Evolutionary conservation across 2,329 filamentous ascomycete species (phyloP).

Genomic region (Ascochyta koolunga): DNA sequence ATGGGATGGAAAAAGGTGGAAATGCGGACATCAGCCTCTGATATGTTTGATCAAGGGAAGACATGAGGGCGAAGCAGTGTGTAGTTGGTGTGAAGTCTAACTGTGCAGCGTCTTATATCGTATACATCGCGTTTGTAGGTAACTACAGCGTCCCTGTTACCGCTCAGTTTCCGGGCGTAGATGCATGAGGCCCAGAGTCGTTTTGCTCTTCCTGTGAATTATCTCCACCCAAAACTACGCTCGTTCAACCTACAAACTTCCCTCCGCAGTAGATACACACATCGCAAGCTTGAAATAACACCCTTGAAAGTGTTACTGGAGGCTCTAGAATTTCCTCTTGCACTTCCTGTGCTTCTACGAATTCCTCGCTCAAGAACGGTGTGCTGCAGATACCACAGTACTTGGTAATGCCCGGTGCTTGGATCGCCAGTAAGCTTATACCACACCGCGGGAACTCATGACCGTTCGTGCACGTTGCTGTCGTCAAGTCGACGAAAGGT

Average conservation of each 20-base stretch:
- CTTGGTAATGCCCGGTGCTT: slow-evolving; percentile 60
- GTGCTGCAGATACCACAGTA: slow-evolving; percentile 59
- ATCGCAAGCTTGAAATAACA: slow-evolving; percentile 45
- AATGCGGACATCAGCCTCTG: too few species aligned
- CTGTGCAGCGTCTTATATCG: too few species aligned
- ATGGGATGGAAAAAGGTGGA: too few species aligned
- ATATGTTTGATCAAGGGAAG: too few species aligned
- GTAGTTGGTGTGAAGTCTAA: too few species aligned
- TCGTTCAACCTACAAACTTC: slow-evolving; percentile 37
- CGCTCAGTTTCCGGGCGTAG: too few species aligned
- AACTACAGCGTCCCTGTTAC: too few species aligned
- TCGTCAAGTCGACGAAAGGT: slow-evolving; percentile 53
- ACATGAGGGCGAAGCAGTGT: too few species aligned
- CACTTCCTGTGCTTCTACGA: slow-evolving; percentile 32
- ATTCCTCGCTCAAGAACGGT: slow-evolving; percentile 56
- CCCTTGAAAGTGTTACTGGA: slow-evolving; percentile 33
- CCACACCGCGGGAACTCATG: slow-evolving; percentile 63
- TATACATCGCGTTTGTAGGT: too few species aligned
- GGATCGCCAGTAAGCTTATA: slow-evolving; percentile 61
- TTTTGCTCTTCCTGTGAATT: background rate
- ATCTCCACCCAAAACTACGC: background rate
- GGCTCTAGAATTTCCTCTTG: slow-evolving; percentile 1
- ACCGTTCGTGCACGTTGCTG: slow-evolving; percentile 57
- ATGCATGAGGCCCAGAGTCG: too few species aligned
- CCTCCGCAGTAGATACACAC: slow-evolving; percentile 48